phyloP scores from a whole-genome alignment of 176 grass and related monocot species.

The Aegilops tauschii region DNA sequence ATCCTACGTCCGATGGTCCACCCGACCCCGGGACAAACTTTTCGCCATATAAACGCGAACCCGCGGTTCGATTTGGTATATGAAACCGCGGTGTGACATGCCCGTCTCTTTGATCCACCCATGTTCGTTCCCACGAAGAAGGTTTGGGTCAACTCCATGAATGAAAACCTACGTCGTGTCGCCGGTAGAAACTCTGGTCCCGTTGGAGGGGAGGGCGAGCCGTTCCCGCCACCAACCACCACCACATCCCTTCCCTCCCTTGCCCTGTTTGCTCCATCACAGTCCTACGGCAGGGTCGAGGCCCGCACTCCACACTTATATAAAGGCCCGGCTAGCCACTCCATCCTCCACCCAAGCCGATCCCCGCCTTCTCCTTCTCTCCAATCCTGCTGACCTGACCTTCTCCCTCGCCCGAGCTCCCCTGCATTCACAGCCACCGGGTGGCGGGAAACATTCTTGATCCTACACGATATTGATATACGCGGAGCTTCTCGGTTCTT shows the following conservation, averaged over 20 bases:
- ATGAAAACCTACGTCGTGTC: neutral
- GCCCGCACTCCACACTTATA: conserved; percentile 3
- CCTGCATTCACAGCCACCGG: neutral
- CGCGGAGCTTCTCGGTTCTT: neutral
- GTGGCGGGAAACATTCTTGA: neutral
- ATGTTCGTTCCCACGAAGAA: neutral
- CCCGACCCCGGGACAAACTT: neutral
- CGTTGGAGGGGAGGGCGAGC: too few species aligned
- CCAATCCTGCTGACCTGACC: neutral
- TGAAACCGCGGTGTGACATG: conserved; percentile 12
- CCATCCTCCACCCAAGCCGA: neutral
- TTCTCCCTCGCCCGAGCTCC: neutral
- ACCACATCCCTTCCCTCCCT: too few species aligned
- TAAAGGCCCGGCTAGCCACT: conserved; percentile 9
- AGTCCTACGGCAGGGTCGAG: neutral
- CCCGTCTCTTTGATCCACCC: neutral
- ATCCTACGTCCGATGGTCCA: neutral
- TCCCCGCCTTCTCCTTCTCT: neutral
- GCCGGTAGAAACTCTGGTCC: neutral
- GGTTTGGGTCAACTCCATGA: neutral
- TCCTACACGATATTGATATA: neutral
- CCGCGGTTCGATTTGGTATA: neutral
- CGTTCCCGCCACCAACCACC: neutral
- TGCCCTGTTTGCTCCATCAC: conserved; percentile 33
- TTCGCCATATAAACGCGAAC: conserved; percentile 11